Conservation (phyloP, 1,139 yeast genomes). For the Citeromyces hawaiiensis region DNA sequence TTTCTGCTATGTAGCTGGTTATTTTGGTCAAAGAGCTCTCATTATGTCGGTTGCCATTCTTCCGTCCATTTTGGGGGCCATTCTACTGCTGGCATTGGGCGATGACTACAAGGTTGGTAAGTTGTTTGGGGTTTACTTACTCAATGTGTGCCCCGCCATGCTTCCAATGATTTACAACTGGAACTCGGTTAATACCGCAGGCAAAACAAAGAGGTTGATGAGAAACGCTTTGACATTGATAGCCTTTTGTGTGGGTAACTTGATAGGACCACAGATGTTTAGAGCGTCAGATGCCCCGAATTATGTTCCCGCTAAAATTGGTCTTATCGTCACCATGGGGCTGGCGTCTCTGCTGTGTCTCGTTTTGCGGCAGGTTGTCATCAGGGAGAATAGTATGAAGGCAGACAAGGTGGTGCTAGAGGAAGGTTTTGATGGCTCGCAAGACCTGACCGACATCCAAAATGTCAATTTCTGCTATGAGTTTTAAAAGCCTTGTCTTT, state of each 20-base stretch:
- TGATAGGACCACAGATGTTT: conserved; percentile 33
- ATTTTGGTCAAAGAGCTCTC: conserved; percentile 6
- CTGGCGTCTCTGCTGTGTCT: neutral
- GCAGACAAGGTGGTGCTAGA: conserved; percentile 13
- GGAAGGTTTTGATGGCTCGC: neutral
- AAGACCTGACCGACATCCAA: conserved; percentile 24
- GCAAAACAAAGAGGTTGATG: conserved; percentile 29
- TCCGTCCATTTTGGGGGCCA: conserved; percentile 8
- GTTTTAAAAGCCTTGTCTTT: neutral
- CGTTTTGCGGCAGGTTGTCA: conserved; percentile 14
- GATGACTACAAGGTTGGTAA: conserved; percentile 7
- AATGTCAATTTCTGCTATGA: conserved; percentile 21
- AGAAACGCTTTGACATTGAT: conserved; percentile 24
- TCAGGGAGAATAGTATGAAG: conserved; percentile 24
- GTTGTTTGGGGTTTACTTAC: conserved; percentile 9
- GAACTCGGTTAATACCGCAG: conserved; percentile 20
- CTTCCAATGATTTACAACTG: conserved; percentile 7
- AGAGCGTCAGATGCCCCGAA: conserved; percentile 23
- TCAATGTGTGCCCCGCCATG: conserved; percentile 7
- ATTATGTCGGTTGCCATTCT: conserved; percentile 2
- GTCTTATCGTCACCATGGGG: conserved; percentile 20
- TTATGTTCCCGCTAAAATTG: conserved; percentile 14
- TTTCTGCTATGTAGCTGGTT: conserved; percentile 8
- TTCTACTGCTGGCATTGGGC: conserved; percentile 5
- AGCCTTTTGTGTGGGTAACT: conserved; percentile 31